These are phyloP conservation scores for Tuber magnatum DNA, from an alignment of 495 filamentous ascomycete genomes.

Conservation along the genomic window DNA sequence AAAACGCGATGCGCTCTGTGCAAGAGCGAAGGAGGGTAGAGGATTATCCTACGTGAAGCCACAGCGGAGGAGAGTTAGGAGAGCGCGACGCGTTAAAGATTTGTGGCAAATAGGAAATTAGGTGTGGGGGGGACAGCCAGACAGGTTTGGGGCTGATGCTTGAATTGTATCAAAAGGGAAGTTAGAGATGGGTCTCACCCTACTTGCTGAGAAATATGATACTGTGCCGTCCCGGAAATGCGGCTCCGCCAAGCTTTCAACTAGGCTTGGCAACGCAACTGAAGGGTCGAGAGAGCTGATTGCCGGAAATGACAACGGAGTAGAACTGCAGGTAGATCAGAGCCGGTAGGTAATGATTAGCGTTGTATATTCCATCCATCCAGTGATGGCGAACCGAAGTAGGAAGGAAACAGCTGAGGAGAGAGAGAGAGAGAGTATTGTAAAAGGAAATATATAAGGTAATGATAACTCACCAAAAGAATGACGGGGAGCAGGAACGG, in stretches of 20 bases:
- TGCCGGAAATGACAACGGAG: not conserved
- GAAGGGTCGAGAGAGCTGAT: not conserved
- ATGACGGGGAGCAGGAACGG: too few species aligned
- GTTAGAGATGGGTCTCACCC: not conserved
- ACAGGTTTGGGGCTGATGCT: not conserved
- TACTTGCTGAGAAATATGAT: not conserved
- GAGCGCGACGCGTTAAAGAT: not conserved
- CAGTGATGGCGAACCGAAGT: too few species aligned
- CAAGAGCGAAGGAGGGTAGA: conserved; percentile 8
- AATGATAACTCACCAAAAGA: not conserved
- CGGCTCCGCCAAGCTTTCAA: not conserved
- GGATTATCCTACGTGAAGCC: conserved; percentile 18
- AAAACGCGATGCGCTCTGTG: not conserved
- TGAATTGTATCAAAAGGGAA: not conserved
- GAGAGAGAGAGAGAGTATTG: not conserved
- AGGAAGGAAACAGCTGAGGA: not conserved
- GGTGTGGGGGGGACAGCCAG: not conserved
- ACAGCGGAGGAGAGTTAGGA: conserved; percentile 10
- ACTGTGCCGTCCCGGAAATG: not conserved
- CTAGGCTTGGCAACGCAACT: not conserved
- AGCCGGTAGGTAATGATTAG: not conserved
- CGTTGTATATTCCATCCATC: too few species aligned
- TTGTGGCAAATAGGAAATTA: not conserved
- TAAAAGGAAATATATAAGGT: not conserved
- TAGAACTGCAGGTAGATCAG: not conserved